Evolutionary conservation across 371 early-diverging fungal species (phyloP).

Genomic region (Entomophthora muscae): DNA sequence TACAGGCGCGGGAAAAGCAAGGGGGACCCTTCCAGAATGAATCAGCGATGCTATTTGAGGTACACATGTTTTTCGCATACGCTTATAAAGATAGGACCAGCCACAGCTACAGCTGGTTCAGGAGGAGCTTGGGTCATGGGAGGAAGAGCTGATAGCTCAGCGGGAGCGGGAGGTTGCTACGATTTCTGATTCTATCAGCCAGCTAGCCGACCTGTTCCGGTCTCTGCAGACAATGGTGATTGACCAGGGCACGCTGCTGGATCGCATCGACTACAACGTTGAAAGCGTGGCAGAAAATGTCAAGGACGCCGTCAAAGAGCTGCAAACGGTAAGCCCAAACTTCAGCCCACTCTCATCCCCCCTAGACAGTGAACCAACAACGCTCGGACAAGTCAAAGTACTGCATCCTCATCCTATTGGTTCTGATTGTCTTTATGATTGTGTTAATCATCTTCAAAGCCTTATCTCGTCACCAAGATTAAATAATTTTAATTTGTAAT

Average conservation of each 20-base stretch:
- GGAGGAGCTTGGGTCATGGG: constrained; percentile 23
- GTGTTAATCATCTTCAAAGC: background rate
- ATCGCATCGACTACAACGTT: constrained; percentile 94
- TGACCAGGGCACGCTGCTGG: constrained; percentile 91
- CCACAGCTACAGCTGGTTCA: constrained; percentile 51
- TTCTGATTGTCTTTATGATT: background rate
- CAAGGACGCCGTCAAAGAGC: constrained; percentile 65
- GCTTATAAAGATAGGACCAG: constrained; percentile 35
- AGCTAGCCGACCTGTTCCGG: constrained; percentile 78
- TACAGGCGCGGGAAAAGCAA: background rate
- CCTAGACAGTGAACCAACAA: background rate
- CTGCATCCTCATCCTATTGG: background rate
- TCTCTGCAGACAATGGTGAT: constrained; percentile 88
- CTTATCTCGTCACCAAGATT: background rate
- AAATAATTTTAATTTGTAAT: too few species aligned
- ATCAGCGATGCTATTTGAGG: too few species aligned
- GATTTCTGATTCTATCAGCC: constrained; percentile 79
- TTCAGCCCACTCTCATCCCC: background rate
- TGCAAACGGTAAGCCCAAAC: constrained; percentile 44
- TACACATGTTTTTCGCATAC: too few species aligned
- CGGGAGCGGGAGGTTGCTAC: constrained; percentile 82
- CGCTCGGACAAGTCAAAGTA: background rate
- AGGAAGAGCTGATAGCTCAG: constrained; percentile 49
- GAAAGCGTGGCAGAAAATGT: constrained; percentile 64
- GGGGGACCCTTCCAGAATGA: background rate